Conservation (phyloP, 352 stramenopile genomes). For the Phytopythium boreale region DNA sequence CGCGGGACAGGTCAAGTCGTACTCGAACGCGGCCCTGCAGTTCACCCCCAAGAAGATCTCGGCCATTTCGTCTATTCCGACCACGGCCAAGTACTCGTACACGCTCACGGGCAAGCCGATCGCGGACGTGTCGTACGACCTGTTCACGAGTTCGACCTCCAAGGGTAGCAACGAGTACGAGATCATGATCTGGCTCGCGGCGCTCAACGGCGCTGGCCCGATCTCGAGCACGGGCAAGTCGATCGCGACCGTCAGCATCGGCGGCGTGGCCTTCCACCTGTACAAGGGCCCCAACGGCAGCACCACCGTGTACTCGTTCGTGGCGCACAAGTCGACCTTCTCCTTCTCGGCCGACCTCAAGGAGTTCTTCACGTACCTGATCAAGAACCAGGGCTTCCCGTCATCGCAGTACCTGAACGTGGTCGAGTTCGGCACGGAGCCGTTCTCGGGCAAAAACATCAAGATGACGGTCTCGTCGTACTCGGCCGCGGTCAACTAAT, state of each 20-base stretch:
- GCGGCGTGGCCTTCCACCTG: constrained; percentile 26
- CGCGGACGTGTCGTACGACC: constrained; percentile 37
- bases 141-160: constrained; percentile 27
- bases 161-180: constrained; percentile 28
- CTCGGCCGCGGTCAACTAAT: constrained; percentile 22
- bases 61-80: constrained; percentile 32
- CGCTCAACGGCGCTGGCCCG: constrained; percentile 25
- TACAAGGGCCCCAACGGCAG: constrained; percentile 34
- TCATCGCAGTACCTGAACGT: constrained; percentile 24
- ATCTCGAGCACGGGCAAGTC: constrained; percentile 23
- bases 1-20: constrained; percentile 42
- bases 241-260: constrained; percentile 21
- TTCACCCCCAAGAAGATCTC: constrained; percentile 29
- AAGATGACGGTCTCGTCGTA: constrained; percentile 29
- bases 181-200: constrained; percentile 39
- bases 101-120: constrained; percentile 33
- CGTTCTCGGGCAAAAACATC: constrained; percentile 27
- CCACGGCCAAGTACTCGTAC: constrained; percentile 36
- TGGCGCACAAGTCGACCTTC: constrained; percentile 18
- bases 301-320: constrained; percentile 35
- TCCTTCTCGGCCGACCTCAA: constrained; percentile 27
- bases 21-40: constrained; percentile 36
- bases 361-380: constrained; percentile 28
- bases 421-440: constrained; percentile 29
- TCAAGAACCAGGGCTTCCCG: constrained; percentile 23